phyloP scores from a whole-genome alignment of 768 basidiomycete genomes.

The Suillus luteus region DNA sequence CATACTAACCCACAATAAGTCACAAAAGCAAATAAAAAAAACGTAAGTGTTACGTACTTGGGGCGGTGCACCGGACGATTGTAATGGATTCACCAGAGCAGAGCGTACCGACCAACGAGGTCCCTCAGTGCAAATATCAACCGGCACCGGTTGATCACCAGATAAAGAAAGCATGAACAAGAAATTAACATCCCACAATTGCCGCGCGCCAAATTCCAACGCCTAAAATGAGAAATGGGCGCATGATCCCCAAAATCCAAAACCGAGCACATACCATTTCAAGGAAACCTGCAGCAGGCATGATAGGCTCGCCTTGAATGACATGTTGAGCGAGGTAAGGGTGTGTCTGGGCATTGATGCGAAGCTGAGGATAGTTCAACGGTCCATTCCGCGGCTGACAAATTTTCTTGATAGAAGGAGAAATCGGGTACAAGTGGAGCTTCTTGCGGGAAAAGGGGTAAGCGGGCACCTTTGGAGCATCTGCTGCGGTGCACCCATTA shows the following conservation, averaged over 20 bases:
- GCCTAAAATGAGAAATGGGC: neutral
- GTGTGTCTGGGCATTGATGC: conserved; percentile 39
- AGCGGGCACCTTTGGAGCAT: conserved; percentile 1
- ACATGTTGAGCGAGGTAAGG: conserved; percentile 46
- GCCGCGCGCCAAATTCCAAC: conserved; percentile 9
- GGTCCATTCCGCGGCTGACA: conserved; percentile 33
- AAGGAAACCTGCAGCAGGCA: conserved; percentile 48
- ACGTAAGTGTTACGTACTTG: neutral
- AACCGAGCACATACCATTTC: conserved; percentile 35
- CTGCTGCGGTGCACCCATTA: conserved; percentile 22
- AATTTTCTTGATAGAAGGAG: conserved; percentile 22
- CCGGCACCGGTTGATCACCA: conserved; percentile 3
- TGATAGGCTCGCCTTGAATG: conserved; percentile 45
- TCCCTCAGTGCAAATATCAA: neutral
- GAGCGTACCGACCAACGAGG: conserved; percentile 1
- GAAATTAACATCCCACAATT: conserved; percentile 8
- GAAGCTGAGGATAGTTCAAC: conserved; percentile 37
- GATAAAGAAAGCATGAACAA: conserved; percentile 7
- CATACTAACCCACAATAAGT: neutral
- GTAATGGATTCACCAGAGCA: neutral
- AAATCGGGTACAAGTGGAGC: conserved; percentile 22
- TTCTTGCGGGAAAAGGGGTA: conserved; percentile 30
- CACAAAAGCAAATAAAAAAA: neutral
- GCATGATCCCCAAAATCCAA: neutral
- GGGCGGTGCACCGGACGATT: neutral